These are phyloP conservation scores for Phialophora tarda DNA, from an alignment of 2,329 filamentous ascomycete genomes.

Conservation along the genomic window DNA sequence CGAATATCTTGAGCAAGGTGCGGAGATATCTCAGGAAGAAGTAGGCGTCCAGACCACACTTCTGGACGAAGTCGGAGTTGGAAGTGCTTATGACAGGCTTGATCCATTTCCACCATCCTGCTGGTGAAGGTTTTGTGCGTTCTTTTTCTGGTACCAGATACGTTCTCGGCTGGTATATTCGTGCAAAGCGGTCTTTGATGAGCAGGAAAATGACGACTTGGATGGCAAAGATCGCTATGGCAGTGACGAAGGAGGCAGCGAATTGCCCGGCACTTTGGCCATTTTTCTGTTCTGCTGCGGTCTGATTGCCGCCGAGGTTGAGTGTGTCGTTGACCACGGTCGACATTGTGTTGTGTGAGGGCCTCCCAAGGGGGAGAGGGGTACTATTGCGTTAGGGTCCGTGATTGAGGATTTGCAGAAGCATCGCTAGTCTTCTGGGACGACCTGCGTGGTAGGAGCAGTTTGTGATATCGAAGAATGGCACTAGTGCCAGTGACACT, in stretches of 20 bases:
- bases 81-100: constrained; percentile 68
- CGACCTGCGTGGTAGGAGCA: background rate
- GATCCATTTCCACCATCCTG: constrained; percentile 60
- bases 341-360: constrained; percentile 28
- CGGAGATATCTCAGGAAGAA: constrained; percentile 93
- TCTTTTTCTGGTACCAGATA: constrained; percentile 86
- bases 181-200: constrained; percentile 75
- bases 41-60: constrained; percentile 94
- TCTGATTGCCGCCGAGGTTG: constrained; percentile 25
- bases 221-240: constrained; percentile 66
- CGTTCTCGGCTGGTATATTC: constrained; percentile 86
- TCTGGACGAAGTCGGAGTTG: constrained; percentile 86
- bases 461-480: background rate
- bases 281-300: constrained; percentile 29
- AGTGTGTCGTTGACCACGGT: constrained; percentile 26
- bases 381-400: constrained; percentile 1
- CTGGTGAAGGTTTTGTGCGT: constrained; percentile 75
- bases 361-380: background rate
- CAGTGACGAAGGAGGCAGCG: constrained; percentile 67
- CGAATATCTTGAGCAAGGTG: constrained; percentile 86
- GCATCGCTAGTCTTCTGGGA: constrained; percentile 22
- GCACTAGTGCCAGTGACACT: background rate
- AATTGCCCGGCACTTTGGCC: constrained; percentile 54
- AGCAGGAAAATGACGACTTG: constrained; percentile 74
- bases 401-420: constrained; percentile 14